Evolutionary conservation across 2,329 filamentous ascomycete genomes (phyloP), one percentile per base, ranked within the genome.

Genomic region (Ramularia endophylla): DNA sequence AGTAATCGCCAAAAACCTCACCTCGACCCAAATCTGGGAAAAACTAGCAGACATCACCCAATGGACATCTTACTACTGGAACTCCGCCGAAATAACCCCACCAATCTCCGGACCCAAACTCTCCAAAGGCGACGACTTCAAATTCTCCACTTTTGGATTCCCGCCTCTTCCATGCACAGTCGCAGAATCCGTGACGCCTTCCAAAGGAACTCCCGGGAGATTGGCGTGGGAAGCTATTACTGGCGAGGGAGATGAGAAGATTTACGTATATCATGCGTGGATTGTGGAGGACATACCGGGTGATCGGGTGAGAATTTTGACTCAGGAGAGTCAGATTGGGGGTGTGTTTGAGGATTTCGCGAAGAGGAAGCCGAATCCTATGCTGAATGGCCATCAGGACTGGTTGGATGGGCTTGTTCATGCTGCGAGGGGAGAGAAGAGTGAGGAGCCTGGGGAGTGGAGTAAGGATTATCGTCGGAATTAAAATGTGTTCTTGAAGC

Each of bases 261-360:
- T 63, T 16, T 55, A 59, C 20, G 50, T 64, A 1, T 65, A 63
- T 38, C 61, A 64, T 53, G 61, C 61, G 20, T 64, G 62, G 62
- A 17, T 63, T 4, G 50, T 65, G 6, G 58, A 63, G 48, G 59
- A 63, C 30, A 36, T 64, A 1, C 52, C 55, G 2, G 50, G 50
- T 6, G 56, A 46, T 3, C 39, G 62, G n/a, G 60, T 63, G 0
- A 52, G 62, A 28, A 54, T 64, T 3, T 20, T 64, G 40, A 65
- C 62, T 32, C 61, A 63, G 46, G 62, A 65, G 47, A 60, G 55
- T 42, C 61, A 63, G 40, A 60, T 55, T 41, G 61, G 61, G 3
- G 43, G 47, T 37, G 44, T 58, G 0, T 59, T 59, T 16, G 50
- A 44, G 30, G 50, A 59, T 9, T 48, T 56, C 45, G 51, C 50